These are phyloP conservation scores for Hypoxylon sp. DNA, from an alignment of 2,329 filamentous ascomycete genomes.

Conservation along the genomic window DNA sequence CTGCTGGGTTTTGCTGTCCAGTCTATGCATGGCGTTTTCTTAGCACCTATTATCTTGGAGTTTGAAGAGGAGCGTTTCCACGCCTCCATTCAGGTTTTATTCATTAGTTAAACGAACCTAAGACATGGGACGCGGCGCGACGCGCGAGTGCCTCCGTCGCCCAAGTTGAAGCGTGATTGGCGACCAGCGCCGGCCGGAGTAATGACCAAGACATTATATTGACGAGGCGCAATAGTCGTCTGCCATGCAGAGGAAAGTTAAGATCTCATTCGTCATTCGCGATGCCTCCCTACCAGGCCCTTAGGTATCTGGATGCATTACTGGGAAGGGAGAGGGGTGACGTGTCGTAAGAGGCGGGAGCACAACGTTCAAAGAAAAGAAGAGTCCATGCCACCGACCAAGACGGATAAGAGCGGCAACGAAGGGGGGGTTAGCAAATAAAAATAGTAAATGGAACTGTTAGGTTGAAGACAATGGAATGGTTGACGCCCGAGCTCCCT, in stretches of 20 bases:
- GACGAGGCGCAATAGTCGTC: conserved; percentile 36
- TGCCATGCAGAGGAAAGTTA: conserved; percentile 44
- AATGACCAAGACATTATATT: conserved; percentile 49
- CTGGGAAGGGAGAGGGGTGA: conserved; percentile 6
- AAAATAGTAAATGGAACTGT: conserved; percentile 17
- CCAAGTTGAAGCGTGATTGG: conserved; percentile 47
- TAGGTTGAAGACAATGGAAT: conserved; percentile 28
- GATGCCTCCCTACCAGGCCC: conserved; percentile 37
- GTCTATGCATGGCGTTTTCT: conserved; percentile 46
- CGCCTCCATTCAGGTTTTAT: conserved; percentile 19
- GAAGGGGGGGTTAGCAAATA: conserved; percentile 23
- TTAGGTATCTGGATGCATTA: conserved; percentile 25
- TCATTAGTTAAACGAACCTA: conserved; percentile 49
- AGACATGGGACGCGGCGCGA: conserved; percentile 46
- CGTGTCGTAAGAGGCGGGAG: conserved; percentile 15
- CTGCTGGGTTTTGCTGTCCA: conserved; percentile 39
- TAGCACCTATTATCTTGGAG: conserved; percentile 42
- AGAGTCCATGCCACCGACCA: conserved; percentile 27
- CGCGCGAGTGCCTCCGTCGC: conserved; percentile 45
- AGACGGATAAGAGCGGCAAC: conserved; percentile 35
- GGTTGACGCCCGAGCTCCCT: conserved; percentile 29
- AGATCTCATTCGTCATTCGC: conserved; percentile 43
- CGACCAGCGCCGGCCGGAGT: conserved; percentile 49
- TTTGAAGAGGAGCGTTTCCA: conserved; percentile 25
- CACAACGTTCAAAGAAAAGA: conserved; percentile 29